phyloP scores from a whole-genome alignment of 1,284 basidiomycete species.

The Peniophora sp. region DNA sequence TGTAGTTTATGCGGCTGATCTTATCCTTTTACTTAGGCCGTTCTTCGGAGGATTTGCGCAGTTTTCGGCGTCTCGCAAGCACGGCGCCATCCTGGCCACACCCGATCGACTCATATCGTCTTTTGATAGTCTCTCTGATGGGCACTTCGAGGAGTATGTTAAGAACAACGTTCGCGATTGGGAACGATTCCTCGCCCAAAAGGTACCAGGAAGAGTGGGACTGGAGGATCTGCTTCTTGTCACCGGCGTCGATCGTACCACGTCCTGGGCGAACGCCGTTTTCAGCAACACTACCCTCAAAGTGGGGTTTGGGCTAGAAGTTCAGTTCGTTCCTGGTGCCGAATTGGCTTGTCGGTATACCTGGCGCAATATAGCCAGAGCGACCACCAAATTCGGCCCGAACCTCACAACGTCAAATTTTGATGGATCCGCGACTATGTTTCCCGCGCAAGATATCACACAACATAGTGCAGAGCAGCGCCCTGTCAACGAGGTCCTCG shows the following conservation, averaged over 20 bases:
- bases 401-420: background rate
- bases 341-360: background rate
- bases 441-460: too few relatives aligned
- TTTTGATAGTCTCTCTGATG: background rate
- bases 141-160: background rate
- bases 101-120: background rate
- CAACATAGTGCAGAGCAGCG: too few relatives aligned
- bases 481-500: background rate
- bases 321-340: background rate
- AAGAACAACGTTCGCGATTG: background rate
- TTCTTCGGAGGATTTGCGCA: background rate
- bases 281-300: background rate
- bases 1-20: background rate
- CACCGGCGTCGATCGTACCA: conserved; percentile 5
- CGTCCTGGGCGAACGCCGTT: conserved; percentile 3
- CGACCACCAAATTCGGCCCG: background rate
- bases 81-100: conserved; percentile 3
- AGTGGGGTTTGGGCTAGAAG: background rate
- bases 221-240: conserved; percentile 8
- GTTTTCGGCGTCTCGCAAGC: background rate
- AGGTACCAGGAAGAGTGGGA: background rate
- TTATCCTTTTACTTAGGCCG: too few relatives aligned
- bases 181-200: background rate
- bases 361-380: background rate
- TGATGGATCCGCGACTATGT: background rate